These are phyloP conservation scores for Colletotrichum karsti DNA, from an alignment of 2,329 filamentous ascomycete genomes.

Conservation along the genomic window DNA sequence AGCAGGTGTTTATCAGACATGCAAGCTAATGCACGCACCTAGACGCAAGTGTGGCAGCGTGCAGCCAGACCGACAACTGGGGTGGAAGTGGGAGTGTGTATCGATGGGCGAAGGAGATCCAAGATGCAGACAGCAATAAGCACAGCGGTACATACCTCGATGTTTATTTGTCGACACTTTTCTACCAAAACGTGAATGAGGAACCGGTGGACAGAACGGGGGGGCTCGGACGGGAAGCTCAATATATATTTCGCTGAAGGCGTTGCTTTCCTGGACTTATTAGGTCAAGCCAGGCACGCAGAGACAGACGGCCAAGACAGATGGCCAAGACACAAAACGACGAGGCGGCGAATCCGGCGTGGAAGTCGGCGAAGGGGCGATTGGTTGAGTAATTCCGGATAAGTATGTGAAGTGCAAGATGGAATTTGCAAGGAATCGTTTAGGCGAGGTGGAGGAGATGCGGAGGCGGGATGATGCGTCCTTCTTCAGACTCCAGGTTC, in stretches of 20 bases:
- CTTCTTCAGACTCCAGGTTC: neutral
- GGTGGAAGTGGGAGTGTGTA: constrained; percentile 15
- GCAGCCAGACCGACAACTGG: constrained; percentile 26
- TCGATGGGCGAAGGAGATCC: neutral
- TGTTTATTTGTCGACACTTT: constrained; percentile 9
- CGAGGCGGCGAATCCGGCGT: constrained; percentile 23
- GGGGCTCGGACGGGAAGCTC: neutral
- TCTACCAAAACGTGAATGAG: neutral
- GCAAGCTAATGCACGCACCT: constrained; percentile 27
- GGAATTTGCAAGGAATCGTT: constrained; percentile 2
- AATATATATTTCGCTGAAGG: constrained; percentile 2
- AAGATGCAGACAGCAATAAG: neutral
- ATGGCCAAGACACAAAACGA: constrained; percentile 19
- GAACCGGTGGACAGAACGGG: neutral
- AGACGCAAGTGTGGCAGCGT: constrained; percentile 27
- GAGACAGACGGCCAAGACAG: neutral
- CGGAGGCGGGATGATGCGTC: constrained; percentile 8
- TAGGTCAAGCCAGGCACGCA: constrained; percentile 3
- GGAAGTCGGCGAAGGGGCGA: neutral
- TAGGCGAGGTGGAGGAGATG: neutral
- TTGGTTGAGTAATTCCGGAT: neutral
- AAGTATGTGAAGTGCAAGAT: neutral
- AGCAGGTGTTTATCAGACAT: constrained; percentile 27
- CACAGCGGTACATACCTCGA: constrained; percentile 18
- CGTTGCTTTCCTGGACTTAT: neutral